These are phyloP conservation scores for Penicillium psychrofluorescens DNA, from an alignment of 495 filamentous ascomycete species.

Conservation along the genomic window DNA sequence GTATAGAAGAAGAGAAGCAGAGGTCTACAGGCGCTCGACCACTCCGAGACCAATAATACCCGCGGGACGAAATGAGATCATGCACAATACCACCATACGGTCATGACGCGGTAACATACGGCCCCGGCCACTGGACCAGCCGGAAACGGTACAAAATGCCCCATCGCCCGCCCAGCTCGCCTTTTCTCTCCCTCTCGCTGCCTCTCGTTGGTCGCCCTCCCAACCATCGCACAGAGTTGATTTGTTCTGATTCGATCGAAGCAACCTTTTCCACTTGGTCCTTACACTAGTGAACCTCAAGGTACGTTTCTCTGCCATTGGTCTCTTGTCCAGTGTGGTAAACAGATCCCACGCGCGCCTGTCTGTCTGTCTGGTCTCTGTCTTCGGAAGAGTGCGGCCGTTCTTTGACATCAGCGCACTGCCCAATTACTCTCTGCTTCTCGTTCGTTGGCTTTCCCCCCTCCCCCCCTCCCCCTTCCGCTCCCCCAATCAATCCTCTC, in stretches of 20 bases:
- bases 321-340: conserved; percentile 2
- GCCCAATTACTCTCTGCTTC: background rate
- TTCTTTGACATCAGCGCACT: conserved; percentile 25
- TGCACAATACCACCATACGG: background rate
- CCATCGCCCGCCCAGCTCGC: conserved; percentile 29
- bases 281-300: too few species aligned
- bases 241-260: conserved; percentile 7
- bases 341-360: too few species aligned
- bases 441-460: conserved; percentile 23
- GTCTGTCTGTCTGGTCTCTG: too few species aligned
- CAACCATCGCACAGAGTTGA: conserved; percentile 23
- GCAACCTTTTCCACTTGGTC: too few species aligned
- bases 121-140: conserved; percentile 6
- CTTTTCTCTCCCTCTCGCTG: conserved; percentile 37
- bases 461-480: conserved; percentile 12
- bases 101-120: background rate
- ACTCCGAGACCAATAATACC: background rate
- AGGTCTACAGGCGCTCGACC: too few species aligned
- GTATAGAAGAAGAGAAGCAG: conserved; percentile 1
- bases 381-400: conserved; percentile 2
- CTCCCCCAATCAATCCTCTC: conserved; percentile 2
- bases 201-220: conserved; percentile 42
- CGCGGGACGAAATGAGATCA: background rate
- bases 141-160: conserved; percentile 36
- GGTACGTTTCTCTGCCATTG: background rate